These are phyloP conservation scores for Pseudoturritis turrita DNA, from an alignment of 345 rosid genomes.

Conservation along the genomic window DNA sequence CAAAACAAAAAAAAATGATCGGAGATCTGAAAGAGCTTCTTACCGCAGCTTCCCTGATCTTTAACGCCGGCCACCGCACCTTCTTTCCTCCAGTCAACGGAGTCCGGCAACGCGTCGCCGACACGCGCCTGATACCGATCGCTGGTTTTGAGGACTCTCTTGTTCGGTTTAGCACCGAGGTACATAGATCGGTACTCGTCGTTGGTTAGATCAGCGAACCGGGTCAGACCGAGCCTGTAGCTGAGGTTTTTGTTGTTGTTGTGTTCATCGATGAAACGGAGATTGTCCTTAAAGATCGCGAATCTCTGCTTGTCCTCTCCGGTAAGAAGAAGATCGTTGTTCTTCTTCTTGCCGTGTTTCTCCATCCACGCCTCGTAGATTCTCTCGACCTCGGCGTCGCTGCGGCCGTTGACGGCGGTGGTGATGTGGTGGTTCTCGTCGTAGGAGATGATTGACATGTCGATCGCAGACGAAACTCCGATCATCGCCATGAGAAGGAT, in stretches of 20 bases:
- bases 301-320: constrained; percentile 56
- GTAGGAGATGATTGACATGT: constrained; percentile 76
- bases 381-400: constrained; percentile 63
- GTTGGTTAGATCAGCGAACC: constrained; percentile 86
- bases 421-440: constrained; percentile 44
- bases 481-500: constrained; percentile 39
- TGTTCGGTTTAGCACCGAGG: constrained; percentile 46
- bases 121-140: constrained; percentile 51
- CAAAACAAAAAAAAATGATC: neutral
- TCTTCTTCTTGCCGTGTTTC: constrained; percentile 61
- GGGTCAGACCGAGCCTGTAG: constrained; percentile 67
- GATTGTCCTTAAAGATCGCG: constrained; percentile 77
- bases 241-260: constrained; percentile 65
- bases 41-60: constrained; percentile 86
- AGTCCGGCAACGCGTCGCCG: constrained; percentile 63
- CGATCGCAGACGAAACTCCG: constrained; percentile 55
- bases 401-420: constrained; percentile 35
- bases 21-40: neutral
- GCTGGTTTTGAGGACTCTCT: constrained; percentile 40
- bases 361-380: constrained; percentile 70
- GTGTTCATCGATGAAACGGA: constrained; percentile 73
- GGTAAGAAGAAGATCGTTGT: constrained; percentile 37
- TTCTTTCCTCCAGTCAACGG: constrained; percentile 73
- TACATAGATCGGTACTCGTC: constrained; percentile 80
- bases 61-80: constrained; percentile 81